Conservation (phyloP, 305 asterid genomes). For the Plantago rigida region DNA sequence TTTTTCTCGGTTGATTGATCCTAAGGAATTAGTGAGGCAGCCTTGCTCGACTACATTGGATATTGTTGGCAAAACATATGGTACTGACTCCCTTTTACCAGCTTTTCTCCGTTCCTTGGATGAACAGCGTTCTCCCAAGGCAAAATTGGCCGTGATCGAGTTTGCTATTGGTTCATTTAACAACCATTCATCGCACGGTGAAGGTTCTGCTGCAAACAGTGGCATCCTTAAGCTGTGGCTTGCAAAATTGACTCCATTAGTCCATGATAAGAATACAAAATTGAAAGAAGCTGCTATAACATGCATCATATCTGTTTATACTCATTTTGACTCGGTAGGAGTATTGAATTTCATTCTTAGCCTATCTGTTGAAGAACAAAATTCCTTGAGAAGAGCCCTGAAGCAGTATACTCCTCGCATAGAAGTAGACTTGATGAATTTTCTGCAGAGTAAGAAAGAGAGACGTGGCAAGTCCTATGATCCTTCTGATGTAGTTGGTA, state of each 20-base stretch:
- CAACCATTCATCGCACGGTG: constrained; percentile 70
- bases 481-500: constrained; percentile 75
- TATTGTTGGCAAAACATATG: constrained; percentile 82
- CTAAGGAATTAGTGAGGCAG: constrained; percentile 91
- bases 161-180: constrained; percentile 85
- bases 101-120: constrained; percentile 93
- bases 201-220: constrained; percentile 62
- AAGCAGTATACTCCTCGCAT: constrained; percentile 97
- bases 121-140: constrained; percentile 98
- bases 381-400: constrained; percentile 84
- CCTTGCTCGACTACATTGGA: constrained; percentile 89
- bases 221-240: constrained; percentile 96
- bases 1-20: constrained; percentile 91
- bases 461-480: constrained; percentile 86
- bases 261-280: constrained; percentile 82
- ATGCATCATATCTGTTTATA: constrained; percentile 78
- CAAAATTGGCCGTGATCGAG: constrained; percentile 92
- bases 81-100: constrained; percentile 81
- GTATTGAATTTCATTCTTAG: constrained; percentile 81
- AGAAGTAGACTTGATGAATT: constrained; percentile 93
- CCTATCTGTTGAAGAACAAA: constrained; percentile 92
- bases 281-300: constrained; percentile 91
- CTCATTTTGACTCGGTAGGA: constrained; percentile 68
- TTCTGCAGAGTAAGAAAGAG: constrained; percentile 87
- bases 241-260: constrained; percentile 77